Percentiles rank a stretch among this genome's conserved stretches.
phyloP scores from a whole-genome alignment of 2,329 filamentous ascomycete species.

The Talaromyces sp. region DNA sequence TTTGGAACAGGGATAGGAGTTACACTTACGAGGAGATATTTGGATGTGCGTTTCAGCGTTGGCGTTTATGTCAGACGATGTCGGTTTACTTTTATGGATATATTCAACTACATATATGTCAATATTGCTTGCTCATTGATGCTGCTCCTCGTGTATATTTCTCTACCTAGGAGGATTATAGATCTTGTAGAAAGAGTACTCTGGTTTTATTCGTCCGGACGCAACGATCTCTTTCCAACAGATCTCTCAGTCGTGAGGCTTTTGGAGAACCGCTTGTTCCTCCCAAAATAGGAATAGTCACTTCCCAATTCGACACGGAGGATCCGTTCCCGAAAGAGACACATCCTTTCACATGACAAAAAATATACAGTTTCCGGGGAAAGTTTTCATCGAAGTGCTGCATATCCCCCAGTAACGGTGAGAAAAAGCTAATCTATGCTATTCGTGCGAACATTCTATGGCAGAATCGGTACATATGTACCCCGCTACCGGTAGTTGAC shows the following conservation, averaged over 20 bases:
- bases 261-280: background rate
- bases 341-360: background rate
- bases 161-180: background rate
- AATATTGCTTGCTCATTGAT: background rate
- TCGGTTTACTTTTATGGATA: background rate
- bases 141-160: background rate
- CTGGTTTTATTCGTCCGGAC: background rate
- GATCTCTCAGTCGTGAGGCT: background rate
- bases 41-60: conserved; percentile 15
- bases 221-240: background rate
- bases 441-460: background rate
- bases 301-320: conserved; percentile 1
- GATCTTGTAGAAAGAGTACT: background rate
- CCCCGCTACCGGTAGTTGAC: background rate
- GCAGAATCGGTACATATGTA: background rate
- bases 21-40: background rate
- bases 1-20: background rate
- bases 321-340: background rate
- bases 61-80: conserved; percentile 11
- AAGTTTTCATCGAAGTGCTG: background rate
- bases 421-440: background rate
- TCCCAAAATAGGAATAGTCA: background rate
- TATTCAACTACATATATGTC: background rate
- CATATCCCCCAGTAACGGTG: background rate
- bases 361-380: background rate